Evolutionary conservation across 768 basidiomycete species (phyloP), one percentile per base, ranked within the genome.

Genomic region (Suillus subaureus): DNA sequence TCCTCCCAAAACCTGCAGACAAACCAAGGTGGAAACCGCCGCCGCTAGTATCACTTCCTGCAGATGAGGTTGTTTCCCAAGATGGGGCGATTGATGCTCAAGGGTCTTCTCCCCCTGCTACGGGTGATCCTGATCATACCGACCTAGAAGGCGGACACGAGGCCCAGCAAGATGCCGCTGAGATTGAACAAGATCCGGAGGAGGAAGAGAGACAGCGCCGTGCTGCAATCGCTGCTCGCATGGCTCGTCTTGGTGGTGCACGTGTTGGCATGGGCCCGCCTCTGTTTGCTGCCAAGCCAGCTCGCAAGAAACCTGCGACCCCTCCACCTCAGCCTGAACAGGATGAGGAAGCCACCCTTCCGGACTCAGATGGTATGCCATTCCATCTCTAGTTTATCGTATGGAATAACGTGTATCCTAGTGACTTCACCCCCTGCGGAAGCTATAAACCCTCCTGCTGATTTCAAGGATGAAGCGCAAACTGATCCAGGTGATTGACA

Each of bases 201-300:
- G 78, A 80, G 26, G 89, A 91, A 68, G 91, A 92, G 70, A 81
- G 89, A 62, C 89, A 92, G 72, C 85, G 91, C 55, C 86, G 96
- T 51, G 92, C 94, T 6, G 89, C 92, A 13, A 89, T 98, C 72
- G 94, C 95, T 39, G 94, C 94, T 28, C 85, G 95, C 55, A 94
- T 99, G 94, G 95, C 94, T 49, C 90, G 91, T 66, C 83, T 98
- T 21, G 96, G 96, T 35, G 96, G 94, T 57, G 87, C 93, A 16
- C 82, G 89, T 63, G 80, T 94, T 28, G 93, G 92, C 5, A 91
- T 97, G 90, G 86, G 82, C 1, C 89, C 90, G 2, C 89, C 92
- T 58, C 79, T 89, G 65, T 88, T 93, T 77, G 88, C 85, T 16
- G 82, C 81, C 62, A 85, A 85, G 67, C 85, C 86, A 1, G 74